Evolutionary conservation across 768 basidiomycete species (phyloP).

Genomic region (Suillus sp.): DNA sequence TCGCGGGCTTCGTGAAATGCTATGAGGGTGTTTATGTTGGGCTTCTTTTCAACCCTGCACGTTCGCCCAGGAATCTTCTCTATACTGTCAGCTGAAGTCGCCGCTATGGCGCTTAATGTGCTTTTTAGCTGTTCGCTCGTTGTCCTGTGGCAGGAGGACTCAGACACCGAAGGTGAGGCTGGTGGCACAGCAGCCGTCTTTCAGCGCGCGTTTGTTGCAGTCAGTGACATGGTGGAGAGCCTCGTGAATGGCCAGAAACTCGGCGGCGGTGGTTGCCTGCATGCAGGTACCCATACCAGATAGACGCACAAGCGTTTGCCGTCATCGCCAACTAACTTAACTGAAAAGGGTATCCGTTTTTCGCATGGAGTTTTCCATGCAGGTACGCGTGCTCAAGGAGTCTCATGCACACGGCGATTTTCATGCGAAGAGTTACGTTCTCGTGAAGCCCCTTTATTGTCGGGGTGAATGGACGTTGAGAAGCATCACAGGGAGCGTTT

Average conservation of each 20-base stretch:
- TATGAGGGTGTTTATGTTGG: conserved; percentile 1
- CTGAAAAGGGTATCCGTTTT: conserved; percentile 2
- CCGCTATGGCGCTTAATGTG: neutral
- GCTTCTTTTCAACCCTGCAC: conserved; percentile 3
- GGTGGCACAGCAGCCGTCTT: neutral
- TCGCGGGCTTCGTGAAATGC: neutral
- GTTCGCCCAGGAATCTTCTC: neutral
- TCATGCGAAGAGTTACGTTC: neutral
- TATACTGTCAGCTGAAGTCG: neutral
- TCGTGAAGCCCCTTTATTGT: neutral
- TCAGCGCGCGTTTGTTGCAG: no score
- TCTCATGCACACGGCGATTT: conserved; percentile 1
- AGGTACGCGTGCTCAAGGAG: neutral
- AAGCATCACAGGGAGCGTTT: neutral
- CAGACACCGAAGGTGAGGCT: no score
- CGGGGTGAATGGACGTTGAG: neutral
- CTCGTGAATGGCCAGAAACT: neutral
- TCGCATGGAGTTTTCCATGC: neutral
- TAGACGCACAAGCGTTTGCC: neutral
- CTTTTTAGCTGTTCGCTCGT: neutral
- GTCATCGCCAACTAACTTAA: neutral
- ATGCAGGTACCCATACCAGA: neutral
- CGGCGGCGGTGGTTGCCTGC: neutral
- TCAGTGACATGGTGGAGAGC: no score
- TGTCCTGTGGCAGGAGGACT: neutral